Conservation (phyloP, 1,284 basidiomycete genomes). For the Entoloma clypeatum region DNA sequence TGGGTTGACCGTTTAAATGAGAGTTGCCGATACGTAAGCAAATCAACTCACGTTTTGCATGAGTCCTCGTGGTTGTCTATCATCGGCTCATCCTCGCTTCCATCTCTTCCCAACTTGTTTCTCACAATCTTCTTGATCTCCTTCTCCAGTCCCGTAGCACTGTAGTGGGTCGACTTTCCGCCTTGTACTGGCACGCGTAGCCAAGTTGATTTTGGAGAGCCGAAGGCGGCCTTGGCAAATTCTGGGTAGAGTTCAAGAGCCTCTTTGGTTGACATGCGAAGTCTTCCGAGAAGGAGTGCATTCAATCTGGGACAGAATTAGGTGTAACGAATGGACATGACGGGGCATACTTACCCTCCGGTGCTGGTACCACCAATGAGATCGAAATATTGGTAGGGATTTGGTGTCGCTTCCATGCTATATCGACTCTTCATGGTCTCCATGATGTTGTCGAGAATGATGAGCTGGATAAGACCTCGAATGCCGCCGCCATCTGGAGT, state of each 20-base stretch:
- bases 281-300: constrained; percentile 8
- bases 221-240: neutral
- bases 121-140: neutral
- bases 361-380: constrained; percentile 7
- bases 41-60: neutral
- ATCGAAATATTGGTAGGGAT: constrained; percentile 6
- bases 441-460: constrained; percentile 6
- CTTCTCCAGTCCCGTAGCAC: neutral
- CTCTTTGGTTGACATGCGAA: constrained; percentile 3
- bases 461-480: constrained; percentile 1
- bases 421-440: neutral
- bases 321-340: no score
- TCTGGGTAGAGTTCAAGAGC: constrained; percentile 2
- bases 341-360: no score
- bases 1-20: no score
- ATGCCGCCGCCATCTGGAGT: constrained; percentile 6
- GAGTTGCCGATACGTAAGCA: no score
- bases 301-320: constrained; percentile 6
- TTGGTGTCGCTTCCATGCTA: neutral
- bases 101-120: neutral
- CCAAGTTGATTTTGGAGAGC: no score
- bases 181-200: neutral
- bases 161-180: neutral
- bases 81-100: neutral
- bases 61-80: neutral